Percentiles rank a stretch among this genome's conserved stretches.
These are phyloP conservation scores for Spencermartinsiella ligniputridi DNA, from an alignment of 1,139 yeast species.

Conservation along the genomic window DNA sequence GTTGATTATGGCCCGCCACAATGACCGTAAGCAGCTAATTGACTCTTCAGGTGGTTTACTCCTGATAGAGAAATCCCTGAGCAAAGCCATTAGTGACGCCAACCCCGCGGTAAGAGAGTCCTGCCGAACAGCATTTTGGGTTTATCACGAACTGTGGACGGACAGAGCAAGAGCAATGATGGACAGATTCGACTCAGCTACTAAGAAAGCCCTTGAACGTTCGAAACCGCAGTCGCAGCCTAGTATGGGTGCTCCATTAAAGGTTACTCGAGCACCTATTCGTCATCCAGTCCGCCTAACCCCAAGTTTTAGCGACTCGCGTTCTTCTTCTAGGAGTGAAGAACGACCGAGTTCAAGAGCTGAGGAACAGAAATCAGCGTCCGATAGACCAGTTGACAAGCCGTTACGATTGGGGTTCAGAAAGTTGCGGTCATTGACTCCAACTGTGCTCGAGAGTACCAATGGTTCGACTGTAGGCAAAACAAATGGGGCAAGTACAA, in stretches of 20 bases:
- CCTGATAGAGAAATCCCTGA: conserved; percentile 47
- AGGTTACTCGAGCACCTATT: conserved; percentile 11
- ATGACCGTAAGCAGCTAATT: conserved; percentile 36
- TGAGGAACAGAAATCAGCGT: neutral
- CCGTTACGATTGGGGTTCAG: neutral
- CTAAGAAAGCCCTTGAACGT: conserved; percentile 53
- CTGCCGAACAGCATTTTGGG: conserved; percentile 75
- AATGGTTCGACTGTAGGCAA: neutral
- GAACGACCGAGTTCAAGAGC: neutral
- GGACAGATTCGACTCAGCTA: conserved; percentile 42
- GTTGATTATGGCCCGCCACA: conserved; percentile 47
- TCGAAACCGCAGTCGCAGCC: conserved; percentile 31
- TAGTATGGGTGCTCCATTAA: neutral
- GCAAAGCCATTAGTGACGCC: conserved; percentile 69
- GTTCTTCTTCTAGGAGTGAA: neutral
- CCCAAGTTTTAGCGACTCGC: neutral
- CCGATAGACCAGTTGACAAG: neutral
- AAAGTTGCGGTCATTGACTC: neutral
- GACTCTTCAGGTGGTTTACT: conserved; percentile 42
- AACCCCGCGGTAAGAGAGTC: conserved; percentile 75
- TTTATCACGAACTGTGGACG: conserved; percentile 49
- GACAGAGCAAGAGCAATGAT: conserved; percentile 38
- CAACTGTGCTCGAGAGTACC: neutral
- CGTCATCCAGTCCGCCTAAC: neutral
- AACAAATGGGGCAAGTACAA: neutral